Conservation (phyloP, 805 yeast species). For the Yarrowia divulgata region DNA sequence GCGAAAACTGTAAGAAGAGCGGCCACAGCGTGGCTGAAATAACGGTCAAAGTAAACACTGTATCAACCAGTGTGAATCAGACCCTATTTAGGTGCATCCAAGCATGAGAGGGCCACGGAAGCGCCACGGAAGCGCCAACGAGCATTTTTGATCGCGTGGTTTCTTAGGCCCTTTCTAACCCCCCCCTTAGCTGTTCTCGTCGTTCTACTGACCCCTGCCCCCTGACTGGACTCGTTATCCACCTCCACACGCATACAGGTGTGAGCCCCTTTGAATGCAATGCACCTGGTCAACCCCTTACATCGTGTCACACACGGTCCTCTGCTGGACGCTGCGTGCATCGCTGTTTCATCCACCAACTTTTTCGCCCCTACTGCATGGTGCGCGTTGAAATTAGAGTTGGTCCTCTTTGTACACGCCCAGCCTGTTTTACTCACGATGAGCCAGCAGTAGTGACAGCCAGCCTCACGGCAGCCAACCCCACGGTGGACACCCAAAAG, state of each 20-base stretch:
- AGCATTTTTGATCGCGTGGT: too few species aligned
- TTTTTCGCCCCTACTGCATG: not conserved
- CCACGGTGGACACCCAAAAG: not conserved
- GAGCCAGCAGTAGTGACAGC: slow-evolving; percentile 1
- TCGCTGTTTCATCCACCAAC: slow-evolving; percentile 11
- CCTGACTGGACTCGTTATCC: not conserved
- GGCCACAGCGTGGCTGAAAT: slow-evolving; percentile 3
- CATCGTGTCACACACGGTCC: not conserved
- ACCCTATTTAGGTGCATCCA: not conserved
- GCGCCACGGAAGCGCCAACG: too few species aligned
- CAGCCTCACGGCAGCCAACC: slow-evolving; percentile 5
- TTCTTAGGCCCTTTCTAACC: too few species aligned
- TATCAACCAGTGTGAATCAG: not conserved
- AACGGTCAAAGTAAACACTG: slow-evolving; percentile 7
- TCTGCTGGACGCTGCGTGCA: not conserved
- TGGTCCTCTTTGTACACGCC: not conserved
- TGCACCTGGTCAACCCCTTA: slow-evolving; percentile 17
- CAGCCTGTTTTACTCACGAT: slow-evolving; percentile 10
- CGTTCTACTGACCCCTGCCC: not conserved
- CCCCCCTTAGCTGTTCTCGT: too few species aligned
- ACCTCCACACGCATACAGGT: not conserved
- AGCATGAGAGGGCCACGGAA: not conserved
- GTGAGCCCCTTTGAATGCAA: slow-evolving; percentile 5
- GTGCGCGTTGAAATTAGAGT: slow-evolving; percentile 7
- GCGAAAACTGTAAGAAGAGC: not conserved